These are phyloP conservation scores for Nicotiana obtusifolia DNA, from an alignment of 257 asterid species.

Conservation along the genomic window DNA sequence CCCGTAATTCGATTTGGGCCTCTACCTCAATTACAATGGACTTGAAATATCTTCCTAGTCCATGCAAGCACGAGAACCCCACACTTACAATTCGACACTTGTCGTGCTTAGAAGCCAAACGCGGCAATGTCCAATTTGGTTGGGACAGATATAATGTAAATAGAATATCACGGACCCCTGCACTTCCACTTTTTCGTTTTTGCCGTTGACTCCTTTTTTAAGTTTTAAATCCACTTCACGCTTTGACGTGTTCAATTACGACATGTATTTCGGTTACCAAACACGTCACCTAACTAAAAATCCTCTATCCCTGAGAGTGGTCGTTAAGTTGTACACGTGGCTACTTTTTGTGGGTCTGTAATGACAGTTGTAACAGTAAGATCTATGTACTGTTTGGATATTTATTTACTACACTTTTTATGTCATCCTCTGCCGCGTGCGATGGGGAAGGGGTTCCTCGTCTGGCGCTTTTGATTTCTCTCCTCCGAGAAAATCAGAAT, in stretches of 20 bases:
- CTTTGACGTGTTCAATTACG: neutral
- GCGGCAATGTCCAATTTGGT: neutral
- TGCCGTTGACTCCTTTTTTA: neutral
- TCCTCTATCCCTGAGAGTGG: neutral
- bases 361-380: neutral
- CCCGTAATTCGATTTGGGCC: too few species aligned
- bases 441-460: too few species aligned
- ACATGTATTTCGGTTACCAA: neutral
- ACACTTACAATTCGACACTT: neutral
- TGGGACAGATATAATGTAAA: neutral
- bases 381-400: too few species aligned
- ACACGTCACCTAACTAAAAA: neutral
- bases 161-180: neutral
- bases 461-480: too few species aligned
- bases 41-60: too few species aligned
- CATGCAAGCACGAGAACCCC: neutral
- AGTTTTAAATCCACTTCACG: neutral
- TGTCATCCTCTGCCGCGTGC: too few species aligned
- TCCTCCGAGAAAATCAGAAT: too few species aligned
- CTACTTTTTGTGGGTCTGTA: neutral
- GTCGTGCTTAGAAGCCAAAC: neutral
- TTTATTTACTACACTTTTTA: too few species aligned
- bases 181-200: neutral
- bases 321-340: neutral
- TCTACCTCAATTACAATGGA: accelerated